Conservation (phyloP, 306 rosid genomes). For the Corylus avellana region DNA sequence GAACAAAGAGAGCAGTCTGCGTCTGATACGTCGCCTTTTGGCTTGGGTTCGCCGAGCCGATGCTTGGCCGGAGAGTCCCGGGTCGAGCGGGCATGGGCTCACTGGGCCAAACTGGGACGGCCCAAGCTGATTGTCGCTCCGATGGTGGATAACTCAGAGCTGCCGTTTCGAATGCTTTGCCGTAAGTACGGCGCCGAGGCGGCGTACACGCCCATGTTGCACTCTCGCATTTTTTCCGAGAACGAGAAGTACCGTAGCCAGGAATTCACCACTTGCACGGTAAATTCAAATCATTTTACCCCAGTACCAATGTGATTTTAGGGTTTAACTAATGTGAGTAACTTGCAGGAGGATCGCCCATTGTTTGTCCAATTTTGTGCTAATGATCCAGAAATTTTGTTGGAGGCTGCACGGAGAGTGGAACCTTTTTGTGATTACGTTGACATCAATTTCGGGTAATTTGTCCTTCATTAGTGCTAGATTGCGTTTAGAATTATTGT, state of each 20-base stretch:
- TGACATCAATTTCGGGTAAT: constrained; percentile 94
- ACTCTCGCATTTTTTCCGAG: constrained; percentile 60
- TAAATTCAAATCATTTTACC: background rate
- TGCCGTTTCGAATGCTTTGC: constrained; percentile 88
- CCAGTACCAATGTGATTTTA: background rate
- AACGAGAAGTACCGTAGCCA: constrained; percentile 76
- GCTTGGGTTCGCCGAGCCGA: constrained; percentile 30
- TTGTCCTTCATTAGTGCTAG: background rate
- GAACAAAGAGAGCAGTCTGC: background rate
- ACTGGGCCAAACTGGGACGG: constrained; percentile 80
- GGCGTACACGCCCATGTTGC: constrained; percentile 63
- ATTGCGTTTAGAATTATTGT: too few species aligned
- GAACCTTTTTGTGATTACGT: constrained; percentile 86
- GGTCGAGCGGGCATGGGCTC: constrained; percentile 78
- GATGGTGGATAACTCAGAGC: constrained; percentile 95
- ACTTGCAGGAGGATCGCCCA: constrained; percentile 74
- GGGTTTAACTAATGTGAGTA: background rate
- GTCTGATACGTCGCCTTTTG: constrained; percentile 17
- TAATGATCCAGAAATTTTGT: constrained; percentile 70
- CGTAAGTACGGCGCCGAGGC: constrained; percentile 82
- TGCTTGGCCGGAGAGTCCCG: constrained; percentile 51
- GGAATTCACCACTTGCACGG: constrained; percentile 91
- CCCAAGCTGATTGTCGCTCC: constrained; percentile 91
- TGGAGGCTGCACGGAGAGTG: constrained; percentile 83
- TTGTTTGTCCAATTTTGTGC: constrained; percentile 96